Percentiles rank a stretch among this genome's conserved stretches.
phyloP scores from a whole-genome alignment of 1,139 yeast genomes.

The Suhomyces panamericanus region DNA sequence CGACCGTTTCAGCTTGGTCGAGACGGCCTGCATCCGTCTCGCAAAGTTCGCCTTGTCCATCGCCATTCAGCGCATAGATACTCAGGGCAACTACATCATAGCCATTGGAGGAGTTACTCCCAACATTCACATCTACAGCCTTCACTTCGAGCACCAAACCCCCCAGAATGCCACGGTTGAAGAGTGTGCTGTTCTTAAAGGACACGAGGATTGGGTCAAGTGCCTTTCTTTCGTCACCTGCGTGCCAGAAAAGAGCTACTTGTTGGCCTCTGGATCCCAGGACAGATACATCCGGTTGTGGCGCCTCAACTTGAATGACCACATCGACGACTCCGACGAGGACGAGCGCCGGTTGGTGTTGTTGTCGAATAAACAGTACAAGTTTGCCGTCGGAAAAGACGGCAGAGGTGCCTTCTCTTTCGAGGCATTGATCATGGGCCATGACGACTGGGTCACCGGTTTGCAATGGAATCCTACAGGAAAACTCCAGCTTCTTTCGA shows the following conservation, averaged over 20 bases:
- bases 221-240: slow-evolving; percentile 61
- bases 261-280: slow-evolving; percentile 85
- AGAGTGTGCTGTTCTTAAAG: slow-evolving; percentile 59
- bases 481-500: slow-evolving; percentile 65
- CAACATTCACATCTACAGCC: slow-evolving; percentile 55
- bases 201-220: slow-evolving; percentile 95
- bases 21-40: slow-evolving; percentile 39
- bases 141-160: slow-evolving; percentile 21
- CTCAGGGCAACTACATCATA: slow-evolving; percentile 44
- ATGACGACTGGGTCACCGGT: slow-evolving; percentile 95
- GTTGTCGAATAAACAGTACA: slow-evolving; percentile 65
- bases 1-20: slow-evolving; percentile 26
- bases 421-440: slow-evolving; percentile 95
- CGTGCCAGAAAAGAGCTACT: slow-evolving; percentile 46
- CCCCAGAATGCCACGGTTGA: slow-evolving; percentile 29
- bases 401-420: slow-evolving; percentile 61
- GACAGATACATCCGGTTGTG: slow-evolving; percentile 88
- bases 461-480: slow-evolving; percentile 73
- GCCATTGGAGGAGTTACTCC: slow-evolving; percentile 82
- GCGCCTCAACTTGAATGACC: slow-evolving; percentile 63
- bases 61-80: slow-evolving; percentile 48
- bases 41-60: slow-evolving; percentile 69
- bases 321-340: slow-evolving; percentile 57
- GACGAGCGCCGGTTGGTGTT: slow-evolving; percentile 55
- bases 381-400: slow-evolving; percentile 40